These are phyloP conservation scores for Neofusicoccum laricinum DNA, from an alignment of 2,329 filamentous ascomycete genomes.

Conservation along the genomic window DNA sequence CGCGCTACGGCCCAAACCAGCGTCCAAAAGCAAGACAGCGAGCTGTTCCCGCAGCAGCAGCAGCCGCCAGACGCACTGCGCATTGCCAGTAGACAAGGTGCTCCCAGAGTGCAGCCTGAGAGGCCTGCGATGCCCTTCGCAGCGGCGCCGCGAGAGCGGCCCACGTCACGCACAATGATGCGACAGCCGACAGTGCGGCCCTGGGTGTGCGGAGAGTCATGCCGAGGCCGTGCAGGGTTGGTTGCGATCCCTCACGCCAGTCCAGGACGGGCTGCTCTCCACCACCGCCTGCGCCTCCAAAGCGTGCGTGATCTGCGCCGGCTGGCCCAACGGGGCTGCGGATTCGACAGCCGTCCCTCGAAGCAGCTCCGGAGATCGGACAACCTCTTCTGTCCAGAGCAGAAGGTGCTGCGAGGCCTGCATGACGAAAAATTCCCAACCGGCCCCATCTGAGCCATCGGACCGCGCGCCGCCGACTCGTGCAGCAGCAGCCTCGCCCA, in stretches of 20 bases:
- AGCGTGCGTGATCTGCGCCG: slow-evolving; percentile 1
- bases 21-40: not conserved
- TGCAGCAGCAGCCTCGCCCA: not conserved
- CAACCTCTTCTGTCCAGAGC: not conserved
- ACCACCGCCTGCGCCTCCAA: not conserved
- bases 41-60: not conserved
- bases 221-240: not conserved
- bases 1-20: not conserved
- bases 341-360: not conserved
- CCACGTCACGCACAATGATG: slow-evolving; percentile 7
- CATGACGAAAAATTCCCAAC: not conserved
- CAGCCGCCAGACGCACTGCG: not conserved
- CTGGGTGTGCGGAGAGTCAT: not conserved
- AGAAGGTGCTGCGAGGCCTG: slow-evolving; percentile 7
- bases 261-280: not conserved
- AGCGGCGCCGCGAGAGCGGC: not conserved
- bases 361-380: slow-evolving; percentile 8
- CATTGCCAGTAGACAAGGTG: not conserved
- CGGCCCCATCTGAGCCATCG: not conserved
- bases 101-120: not conserved
- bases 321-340: not conserved
- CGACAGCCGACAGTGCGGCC: not conserved
- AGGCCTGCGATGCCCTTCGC: not conserved
- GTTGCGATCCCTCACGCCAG: not conserved
- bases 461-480: not conserved